phyloP scores from a whole-genome alignment of 2,329 filamentous ascomycete genomes.

The Phaeomoniella chlamydospora region DNA sequence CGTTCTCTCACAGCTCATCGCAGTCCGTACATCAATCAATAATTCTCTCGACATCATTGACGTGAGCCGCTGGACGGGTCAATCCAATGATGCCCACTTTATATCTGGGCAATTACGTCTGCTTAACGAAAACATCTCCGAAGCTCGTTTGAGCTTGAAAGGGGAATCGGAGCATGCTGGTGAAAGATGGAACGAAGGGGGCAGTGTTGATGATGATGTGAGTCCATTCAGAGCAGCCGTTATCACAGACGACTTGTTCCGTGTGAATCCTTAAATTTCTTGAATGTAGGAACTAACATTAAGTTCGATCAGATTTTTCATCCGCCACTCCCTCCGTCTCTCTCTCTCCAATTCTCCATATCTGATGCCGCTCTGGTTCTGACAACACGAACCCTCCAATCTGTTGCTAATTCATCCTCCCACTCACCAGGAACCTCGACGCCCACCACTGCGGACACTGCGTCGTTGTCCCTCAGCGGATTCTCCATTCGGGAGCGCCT shows the following conservation, averaged over 20 bases:
- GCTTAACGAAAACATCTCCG: slow-evolving; percentile 44
- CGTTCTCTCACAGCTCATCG: slow-evolving; percentile 54
- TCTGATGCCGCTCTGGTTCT: slow-evolving; percentile 58
- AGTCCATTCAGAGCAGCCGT: slow-evolving; percentile 14
- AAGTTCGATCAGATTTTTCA: slow-evolving; percentile 34
- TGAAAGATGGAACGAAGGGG: slow-evolving; percentile 19
- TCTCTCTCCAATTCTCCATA: slow-evolving; percentile 61
- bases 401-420: slow-evolving; percentile 43
- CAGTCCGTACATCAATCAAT: slow-evolving; percentile 63
- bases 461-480: slow-evolving; percentile 46
- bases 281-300: too few relatives aligned
- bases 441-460: slow-evolving; percentile 48
- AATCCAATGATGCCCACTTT: slow-evolving; percentile 43
- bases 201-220: slow-evolving; percentile 42
- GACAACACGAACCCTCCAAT: slow-evolving; percentile 54
- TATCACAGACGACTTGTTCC: slow-evolving; percentile 1
- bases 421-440: slow-evolving; percentile 24
- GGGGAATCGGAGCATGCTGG: slow-evolving; percentile 42
- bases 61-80: slow-evolving; percentile 58
- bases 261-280: neutral
- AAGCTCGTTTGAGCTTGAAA: slow-evolving; percentile 45
- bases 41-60: slow-evolving; percentile 71
- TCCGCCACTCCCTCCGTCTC: slow-evolving; percentile 45
- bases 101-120: slow-evolving; percentile 44
- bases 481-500: slow-evolving; percentile 45